Conservation (phyloP, 2,329 filamentous ascomycete genomes). For the Neopestalotiopsis rosae region DNA sequence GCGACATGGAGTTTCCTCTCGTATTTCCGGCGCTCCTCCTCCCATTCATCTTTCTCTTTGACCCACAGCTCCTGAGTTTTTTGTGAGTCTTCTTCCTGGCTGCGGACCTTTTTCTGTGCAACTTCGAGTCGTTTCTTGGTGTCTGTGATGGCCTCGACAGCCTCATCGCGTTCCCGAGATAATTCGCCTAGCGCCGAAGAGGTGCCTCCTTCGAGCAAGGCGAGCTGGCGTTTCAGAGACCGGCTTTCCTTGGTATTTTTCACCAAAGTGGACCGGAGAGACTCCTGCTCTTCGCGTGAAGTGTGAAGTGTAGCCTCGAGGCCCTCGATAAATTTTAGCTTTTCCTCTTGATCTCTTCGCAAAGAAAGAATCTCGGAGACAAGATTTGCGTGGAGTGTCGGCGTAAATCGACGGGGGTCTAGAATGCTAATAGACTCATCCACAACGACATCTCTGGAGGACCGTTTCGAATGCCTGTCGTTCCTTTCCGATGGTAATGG, state of each 20-base stretch:
- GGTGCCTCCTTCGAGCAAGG: slow-evolving; percentile 85
- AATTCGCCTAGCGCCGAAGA: slow-evolving; percentile 85
- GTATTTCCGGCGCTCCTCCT: slow-evolving; percentile 78
- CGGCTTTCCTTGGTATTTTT: slow-evolving; percentile 76
- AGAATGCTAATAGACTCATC: slow-evolving; percentile 77
- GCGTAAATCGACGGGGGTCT: slow-evolving; percentile 92
- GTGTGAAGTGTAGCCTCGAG: slow-evolving; percentile 78
- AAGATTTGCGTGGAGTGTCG: slow-evolving; percentile 90
- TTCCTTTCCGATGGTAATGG: slow-evolving; percentile 48
- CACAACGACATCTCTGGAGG: slow-evolving; percentile 62
- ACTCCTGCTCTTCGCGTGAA: slow-evolving; percentile 76
- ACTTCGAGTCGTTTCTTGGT: slow-evolving; percentile 77
- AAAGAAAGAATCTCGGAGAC: slow-evolving; percentile 92
- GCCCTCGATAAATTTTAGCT: slow-evolving; percentile 83
- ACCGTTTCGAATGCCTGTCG: slow-evolving; percentile 54
- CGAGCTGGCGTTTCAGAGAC: slow-evolving; percentile 82
- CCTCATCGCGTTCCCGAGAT: slow-evolving; percentile 83
- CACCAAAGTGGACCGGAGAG: slow-evolving; percentile 65
- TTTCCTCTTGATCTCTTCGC: slow-evolving; percentile 88
- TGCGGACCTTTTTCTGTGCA: slow-evolving; percentile 77
- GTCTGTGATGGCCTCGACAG: slow-evolving; percentile 74
- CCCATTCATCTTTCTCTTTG: slow-evolving; percentile 84
- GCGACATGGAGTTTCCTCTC: slow-evolving; percentile 90
- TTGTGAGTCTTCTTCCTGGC: slow-evolving; percentile 82
- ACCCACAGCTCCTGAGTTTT: slow-evolving; percentile 82